phyloP scores from a whole-genome alignment of 352 stramenopile species.

The Globisporangium carolinianum region DNA sequence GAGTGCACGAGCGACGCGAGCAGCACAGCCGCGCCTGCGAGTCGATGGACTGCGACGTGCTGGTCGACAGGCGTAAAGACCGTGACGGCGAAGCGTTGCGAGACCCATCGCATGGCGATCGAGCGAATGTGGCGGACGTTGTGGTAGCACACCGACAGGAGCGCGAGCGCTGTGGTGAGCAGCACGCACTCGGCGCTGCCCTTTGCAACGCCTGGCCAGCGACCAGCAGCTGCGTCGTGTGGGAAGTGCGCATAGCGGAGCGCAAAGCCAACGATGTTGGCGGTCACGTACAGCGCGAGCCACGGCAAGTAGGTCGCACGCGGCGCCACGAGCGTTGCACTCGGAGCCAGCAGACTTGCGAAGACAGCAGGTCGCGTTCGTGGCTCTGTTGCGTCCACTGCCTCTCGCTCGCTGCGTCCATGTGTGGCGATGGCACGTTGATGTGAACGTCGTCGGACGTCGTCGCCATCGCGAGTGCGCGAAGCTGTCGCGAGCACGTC shows the following conservation, averaged over 20 bases:
- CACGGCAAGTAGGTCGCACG: constrained; percentile 15
- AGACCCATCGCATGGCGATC: background rate
- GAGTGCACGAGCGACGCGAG: constrained; percentile 26
- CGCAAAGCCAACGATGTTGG: constrained; percentile 19
- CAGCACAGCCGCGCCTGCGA: constrained; percentile 22
- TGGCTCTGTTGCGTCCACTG: too few relatives aligned
- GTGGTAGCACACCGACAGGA: constrained; percentile 29
- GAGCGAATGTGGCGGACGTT: constrained; percentile 15
- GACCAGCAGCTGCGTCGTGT: constrained; percentile 17
- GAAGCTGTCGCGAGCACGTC: too few relatives aligned
- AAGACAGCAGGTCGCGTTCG: too few relatives aligned
- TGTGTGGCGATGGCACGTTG: too few relatives aligned
- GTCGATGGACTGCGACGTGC: constrained; percentile 28
- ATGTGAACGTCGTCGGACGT: too few relatives aligned
- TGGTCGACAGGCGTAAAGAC: constrained; percentile 20
- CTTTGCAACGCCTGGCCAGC: constrained; percentile 28
- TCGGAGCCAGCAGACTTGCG: background rate
- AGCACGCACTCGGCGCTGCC: constrained; percentile 31
- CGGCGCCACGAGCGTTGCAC: constrained; percentile 9
- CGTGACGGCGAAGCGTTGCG: background rate
- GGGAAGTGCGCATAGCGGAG: constrained; percentile 21
- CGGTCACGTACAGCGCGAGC: constrained; percentile 19
- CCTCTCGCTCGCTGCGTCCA: too few relatives aligned
- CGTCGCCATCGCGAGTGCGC: too few relatives aligned
- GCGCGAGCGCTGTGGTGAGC: constrained; percentile 24